Base-by-base conservation (phyloP, 2,329 filamentous ascomycete genomes). In the Pseudonectria foliicola region DNA sequence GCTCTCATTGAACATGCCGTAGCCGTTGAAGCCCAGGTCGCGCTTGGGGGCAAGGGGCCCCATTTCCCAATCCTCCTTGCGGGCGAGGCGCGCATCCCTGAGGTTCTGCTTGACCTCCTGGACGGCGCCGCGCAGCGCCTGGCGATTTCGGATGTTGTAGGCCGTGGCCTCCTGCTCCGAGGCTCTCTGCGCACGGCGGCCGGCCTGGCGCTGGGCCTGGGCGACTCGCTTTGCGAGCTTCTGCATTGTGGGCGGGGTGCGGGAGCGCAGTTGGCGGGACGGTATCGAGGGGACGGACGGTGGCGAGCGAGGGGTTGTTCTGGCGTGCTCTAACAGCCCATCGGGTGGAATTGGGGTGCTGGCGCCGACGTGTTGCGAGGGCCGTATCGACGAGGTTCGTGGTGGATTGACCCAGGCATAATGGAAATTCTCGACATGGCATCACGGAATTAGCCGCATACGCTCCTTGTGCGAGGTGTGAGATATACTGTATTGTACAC, bases 11-110 rank as follows among this genome's bases (percentile, higher is more conserved):
- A 62, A 42, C 43, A 82, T 70, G 42, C 80, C 86, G 53, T 79
- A 82, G 16, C 62, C 67, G 31, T 72, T 70, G 47, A 71, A 64
- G 40, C 82, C 83, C 26, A 80, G 65, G 61, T 92, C 82, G 50
- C 80, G 73, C 55, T 81, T 82, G 3, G 89, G 88, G 3, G 87
- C 82, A 44, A 95, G 56, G 7, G 84, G 75, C 0, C 89, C 90
- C 45, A 87, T 62, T 44, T 82, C 67, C 77, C 84, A 94, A 59
- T 90, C 81, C 56, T 94, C 83, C 41, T 71, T 73, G 34, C 83
- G 74, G 32, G 72, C 68, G 45, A 66, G 55, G 24, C 64, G 61
- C 29, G 69, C 66, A 27, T 63, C 56, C 33, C 56, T 54, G 11
- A 67, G 40, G 42, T 62, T 59, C 29, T 55, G 34, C 23, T 53